Evolutionary conservation across 2,329 filamentous ascomycete genomes (phyloP), one percentile per base, ranked within the genome.

Genomic region (Fusarium sp.): DNA sequence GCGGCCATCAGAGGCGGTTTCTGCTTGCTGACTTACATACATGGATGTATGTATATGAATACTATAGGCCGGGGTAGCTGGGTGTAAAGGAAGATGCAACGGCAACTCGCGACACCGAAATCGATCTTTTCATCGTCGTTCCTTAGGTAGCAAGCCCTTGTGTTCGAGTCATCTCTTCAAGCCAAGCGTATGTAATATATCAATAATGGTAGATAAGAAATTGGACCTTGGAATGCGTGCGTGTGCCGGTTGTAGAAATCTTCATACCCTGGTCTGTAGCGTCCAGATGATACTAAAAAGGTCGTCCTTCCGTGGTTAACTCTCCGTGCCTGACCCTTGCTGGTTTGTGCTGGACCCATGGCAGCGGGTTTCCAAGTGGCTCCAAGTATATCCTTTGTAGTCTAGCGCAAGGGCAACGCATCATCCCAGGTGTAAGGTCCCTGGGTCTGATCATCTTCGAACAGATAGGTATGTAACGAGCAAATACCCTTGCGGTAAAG

Each of bases 361-460:
- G 72, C 64, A 74, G 72, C 66, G 74, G 74, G 68, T 75, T 76
- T 49, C 52, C 66, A 66, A 51, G 71, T 73, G 66, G 63, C 59
- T 66, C 64, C 57, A 63, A n/a, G 9, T n/a, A 56, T 60, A 59
- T 47, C 46, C 45, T 60, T 69, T 71, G 60, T 44, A 66, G 72
- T 58, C 68, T 75, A 75, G 73, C 56, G 67, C 45, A 64, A 68
- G 64, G 63, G 62, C 56, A 59, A 52, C 53, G 55, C 52, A 70
- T 68, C 71, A 60, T 52, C 50, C 50, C 50, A 59, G 73, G 59
- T 30, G 64, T 44, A 55, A 63, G 69, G 67, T 68, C 71, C 68
- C 64, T 66, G 65, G 65, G 61, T 73, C 67, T 75, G 72, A 75
- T 74, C 70, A 68, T 73, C 66, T 70, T 66, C 59, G 60, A 63